Base-by-base conservation (phyloP, 495 filamentous ascomycete species). In the Hyaloscypha variabilis region DNA sequence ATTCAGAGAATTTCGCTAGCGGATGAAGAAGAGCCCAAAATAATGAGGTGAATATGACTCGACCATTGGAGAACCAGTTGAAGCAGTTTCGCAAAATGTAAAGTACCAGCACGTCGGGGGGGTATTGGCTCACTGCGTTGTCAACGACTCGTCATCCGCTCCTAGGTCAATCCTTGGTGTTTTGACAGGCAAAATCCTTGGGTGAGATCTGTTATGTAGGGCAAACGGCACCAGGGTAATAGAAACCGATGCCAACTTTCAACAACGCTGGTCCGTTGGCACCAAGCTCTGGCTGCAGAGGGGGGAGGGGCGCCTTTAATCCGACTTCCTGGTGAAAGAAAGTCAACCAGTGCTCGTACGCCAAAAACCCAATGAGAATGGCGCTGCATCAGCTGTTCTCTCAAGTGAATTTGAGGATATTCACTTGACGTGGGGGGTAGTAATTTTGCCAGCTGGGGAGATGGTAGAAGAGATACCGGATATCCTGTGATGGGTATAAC, bases 91-190 rank as follows among this genome's bases (percentile, higher is more conserved):
- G 65, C 49, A 28, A 36, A 60, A 58, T 21, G 46, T 46, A 39
- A 14, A 58, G 49, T 31, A 58, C 59, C 61, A 21, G 57, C 50
- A 57, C 51, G 53, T 51, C 56, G 26, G 34, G 52, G 28, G 39
- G 51, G 62, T 67, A 70, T 70, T 67, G 65, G 64, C 17, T 61
- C 65, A 67, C 55, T 65, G 64, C 30, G 65, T 60, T 67, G 68
- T 70, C 65, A 64, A 64, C 21, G 46, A 52, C 46, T 68, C 58
- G 61, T 62, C 65, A 60, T 66, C 54, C 56, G 56, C n/a, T 69
- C 39, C 64, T 50, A 26, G 60, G 69, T 55, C 17, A 53, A 69
- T 67, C 66, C 69, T 67, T 64, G 66, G 25, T 46, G 11, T 34
- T 42, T 11, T 19, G 21, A 64, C 64, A 67, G 34, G 69, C 65